Conservation (phyloP, 805 yeast species). For the Candida tibetensis region DNA sequence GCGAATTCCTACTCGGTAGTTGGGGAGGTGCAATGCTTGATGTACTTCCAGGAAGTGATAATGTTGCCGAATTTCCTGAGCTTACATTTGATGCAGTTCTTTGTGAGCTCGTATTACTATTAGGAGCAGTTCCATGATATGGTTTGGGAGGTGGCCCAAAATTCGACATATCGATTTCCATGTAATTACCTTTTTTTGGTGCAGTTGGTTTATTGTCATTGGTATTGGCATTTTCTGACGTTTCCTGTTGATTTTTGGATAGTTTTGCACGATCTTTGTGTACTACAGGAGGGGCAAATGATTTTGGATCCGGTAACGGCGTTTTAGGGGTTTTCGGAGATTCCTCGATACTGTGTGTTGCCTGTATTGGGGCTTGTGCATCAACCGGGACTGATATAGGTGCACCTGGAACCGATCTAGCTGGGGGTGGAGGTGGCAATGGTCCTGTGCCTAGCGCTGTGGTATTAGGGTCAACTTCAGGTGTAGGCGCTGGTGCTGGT, state of each 20-base stretch:
- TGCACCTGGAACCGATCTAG: no score
- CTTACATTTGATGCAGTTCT: background rate
- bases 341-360: conserved; percentile 1
- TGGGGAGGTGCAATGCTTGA: conserved; percentile 8
- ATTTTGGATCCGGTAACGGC: conserved; percentile 34
- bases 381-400: background rate
- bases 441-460: background rate
- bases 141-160: conserved; percentile 48
- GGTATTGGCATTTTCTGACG: background rate
- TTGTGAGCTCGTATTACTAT: background rate
- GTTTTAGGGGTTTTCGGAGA: conserved; percentile 13
- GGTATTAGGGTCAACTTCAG: no score
- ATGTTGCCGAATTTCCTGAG: no score
- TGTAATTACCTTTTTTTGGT: conserved; percentile 13
- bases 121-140: conserved; percentile 7
- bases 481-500: background rate
- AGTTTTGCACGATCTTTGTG: conserved; percentile 25
- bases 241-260: background rate
- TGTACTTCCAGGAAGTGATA: no score
- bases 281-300: conserved; percentile 43
- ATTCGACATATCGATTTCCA: conserved; percentile 34
- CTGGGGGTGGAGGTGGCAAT: background rate
- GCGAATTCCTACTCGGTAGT: background rate
- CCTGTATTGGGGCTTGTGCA: background rate
- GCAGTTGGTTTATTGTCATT: background rate